phyloP scores from a whole-genome alignment of 169 alveolate species.

The Neospora caninum region DNA sequence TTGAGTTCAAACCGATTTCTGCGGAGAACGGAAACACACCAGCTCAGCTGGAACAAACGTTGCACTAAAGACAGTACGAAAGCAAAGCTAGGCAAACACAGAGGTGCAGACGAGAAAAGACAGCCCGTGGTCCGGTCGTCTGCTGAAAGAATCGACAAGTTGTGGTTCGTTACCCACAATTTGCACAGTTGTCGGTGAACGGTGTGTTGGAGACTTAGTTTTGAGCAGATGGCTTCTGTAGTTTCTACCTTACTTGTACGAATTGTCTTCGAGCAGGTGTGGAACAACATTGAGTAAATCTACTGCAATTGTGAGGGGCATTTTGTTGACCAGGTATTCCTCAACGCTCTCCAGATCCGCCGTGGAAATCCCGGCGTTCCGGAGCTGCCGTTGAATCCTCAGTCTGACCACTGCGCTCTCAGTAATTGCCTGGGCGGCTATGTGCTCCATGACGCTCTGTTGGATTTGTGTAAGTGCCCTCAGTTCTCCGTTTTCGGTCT shows the following conservation, averaged over 20 bases:
- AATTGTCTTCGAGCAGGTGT: not conserved
- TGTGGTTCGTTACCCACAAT: too few relatives aligned
- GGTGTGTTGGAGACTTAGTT: not conserved
- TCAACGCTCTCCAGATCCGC: not conserved
- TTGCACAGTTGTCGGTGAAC: not conserved
- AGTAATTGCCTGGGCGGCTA: not conserved
- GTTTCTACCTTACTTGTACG: constrained; percentile 6
- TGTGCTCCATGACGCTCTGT: not conserved
- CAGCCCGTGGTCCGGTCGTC: not conserved
- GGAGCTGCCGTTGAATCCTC: not conserved
- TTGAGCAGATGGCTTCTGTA: too few relatives aligned
- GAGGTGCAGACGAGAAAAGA: not conserved
- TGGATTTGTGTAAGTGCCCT: constrained; percentile 13
- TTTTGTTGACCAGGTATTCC: not conserved
- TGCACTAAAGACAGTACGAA: too few relatives aligned
- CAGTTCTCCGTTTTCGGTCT: not conserved
- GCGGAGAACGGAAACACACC: not conserved
- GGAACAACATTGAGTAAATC: not conserved
- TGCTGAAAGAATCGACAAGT: too few relatives aligned
- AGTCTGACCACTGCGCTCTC: constrained; percentile 4
- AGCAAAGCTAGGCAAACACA: not conserved
- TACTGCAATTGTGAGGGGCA: constrained; percentile 1
- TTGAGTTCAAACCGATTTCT: not conserved
- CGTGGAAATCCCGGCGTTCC: not conserved
- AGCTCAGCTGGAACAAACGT: too few relatives aligned